Percentiles rank a stretch among this genome's conserved stretches.
Evolutionary conservation across 2,329 filamentous ascomycete genomes (phyloP).

Genomic region (Phialophora macrospora): DNA sequence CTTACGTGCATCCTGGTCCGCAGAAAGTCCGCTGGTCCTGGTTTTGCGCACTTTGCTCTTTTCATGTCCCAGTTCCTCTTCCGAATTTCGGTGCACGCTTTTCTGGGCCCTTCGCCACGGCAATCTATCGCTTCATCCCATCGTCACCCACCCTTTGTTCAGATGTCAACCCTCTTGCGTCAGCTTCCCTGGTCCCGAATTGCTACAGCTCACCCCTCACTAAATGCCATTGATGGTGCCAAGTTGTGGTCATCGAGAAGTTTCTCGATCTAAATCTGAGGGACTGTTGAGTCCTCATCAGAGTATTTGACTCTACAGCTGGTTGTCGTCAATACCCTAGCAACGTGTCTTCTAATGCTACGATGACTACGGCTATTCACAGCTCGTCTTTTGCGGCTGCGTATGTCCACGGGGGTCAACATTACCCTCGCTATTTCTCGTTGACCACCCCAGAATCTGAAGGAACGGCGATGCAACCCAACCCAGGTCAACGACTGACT

Average conservation of each 20-base stretch:
- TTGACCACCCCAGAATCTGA: conserved; percentile 19
- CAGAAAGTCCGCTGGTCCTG: conserved; percentile 15
- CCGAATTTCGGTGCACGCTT: conserved; percentile 34
- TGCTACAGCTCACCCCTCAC: conserved; percentile 20
- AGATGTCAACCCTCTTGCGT: conserved; percentile 22
- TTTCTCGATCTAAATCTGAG: conserved; percentile 7
- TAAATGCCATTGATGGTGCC: conserved; percentile 17
- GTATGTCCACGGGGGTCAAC: conserved; percentile 11
- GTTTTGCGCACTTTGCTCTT: conserved; percentile 9
- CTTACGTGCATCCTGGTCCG: conserved; percentile 13
- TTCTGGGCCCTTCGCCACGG: conserved; percentile 2
- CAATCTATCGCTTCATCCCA: conserved; percentile 7
- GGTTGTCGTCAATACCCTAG: not conserved
- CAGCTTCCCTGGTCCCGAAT: conserved; percentile 18
- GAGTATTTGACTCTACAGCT: not conserved
- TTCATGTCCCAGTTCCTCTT: conserved; percentile 8
- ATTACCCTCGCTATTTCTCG: conserved; percentile 14
- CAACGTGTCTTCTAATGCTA: conserved; percentile 8
- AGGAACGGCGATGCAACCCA: conserved; percentile 21
- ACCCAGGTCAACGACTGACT: conserved; percentile 4
- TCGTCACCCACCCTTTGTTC: not conserved
- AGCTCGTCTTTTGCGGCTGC: conserved; percentile 12
- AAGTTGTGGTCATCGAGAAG: conserved; percentile 17
- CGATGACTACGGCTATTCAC: conserved; percentile 25
- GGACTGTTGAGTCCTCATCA: not conserved